Conservation (phyloP, 2,329 filamentous ascomycete genomes). For the Pseudogymnoascus sp. region DNA sequence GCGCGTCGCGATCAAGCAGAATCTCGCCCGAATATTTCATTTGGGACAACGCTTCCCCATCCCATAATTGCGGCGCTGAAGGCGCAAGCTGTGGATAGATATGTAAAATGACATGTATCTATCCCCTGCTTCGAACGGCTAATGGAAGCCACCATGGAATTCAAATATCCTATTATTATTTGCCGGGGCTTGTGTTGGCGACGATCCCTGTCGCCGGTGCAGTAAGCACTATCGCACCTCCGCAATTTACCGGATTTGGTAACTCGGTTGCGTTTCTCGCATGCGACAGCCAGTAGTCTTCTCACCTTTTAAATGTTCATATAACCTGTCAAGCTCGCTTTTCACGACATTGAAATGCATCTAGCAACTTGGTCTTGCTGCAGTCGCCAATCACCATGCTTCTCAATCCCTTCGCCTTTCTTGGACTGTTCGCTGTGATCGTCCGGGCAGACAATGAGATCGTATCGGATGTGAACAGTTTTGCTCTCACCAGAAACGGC, state of each 20-base stretch:
- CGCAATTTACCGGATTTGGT: neutral
- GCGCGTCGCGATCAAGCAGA: neutral
- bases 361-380: neutral
- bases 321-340: neutral
- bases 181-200: neutral
- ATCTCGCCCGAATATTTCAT: neutral
- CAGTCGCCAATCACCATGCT: neutral
- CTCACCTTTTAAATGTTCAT: neutral
- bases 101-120: too few relatives aligned
- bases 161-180: neutral
- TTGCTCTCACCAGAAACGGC: neutral
- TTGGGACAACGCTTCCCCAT: neutral
- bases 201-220: neutral
- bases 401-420: neutral
- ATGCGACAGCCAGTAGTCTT: neutral
- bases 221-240: neutral
- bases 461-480: neutral
- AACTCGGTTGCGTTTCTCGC: neutral
- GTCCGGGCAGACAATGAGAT: neutral
- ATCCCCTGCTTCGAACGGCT: neutral
- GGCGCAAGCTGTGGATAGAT: too few relatives aligned
- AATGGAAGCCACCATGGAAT: neutral
- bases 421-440: neutral
- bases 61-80: neutral
- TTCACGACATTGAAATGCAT: neutral